These are phyloP conservation scores for Capsella bursapastoris DNA, from an alignment of 345 rosid genomes.

Conservation along the genomic window DNA sequence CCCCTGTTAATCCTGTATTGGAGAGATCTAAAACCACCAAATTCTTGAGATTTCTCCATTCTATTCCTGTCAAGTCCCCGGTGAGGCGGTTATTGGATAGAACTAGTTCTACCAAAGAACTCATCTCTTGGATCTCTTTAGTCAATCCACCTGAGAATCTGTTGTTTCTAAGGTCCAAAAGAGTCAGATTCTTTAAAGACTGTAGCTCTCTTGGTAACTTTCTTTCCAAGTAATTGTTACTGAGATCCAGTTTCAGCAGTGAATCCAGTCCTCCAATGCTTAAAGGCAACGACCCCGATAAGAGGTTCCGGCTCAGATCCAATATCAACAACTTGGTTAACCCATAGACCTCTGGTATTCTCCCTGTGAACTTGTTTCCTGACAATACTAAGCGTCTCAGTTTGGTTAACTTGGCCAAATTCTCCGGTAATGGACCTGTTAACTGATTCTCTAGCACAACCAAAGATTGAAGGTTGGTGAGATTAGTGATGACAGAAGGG, in stretches of 20 bases:
- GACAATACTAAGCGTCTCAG: constrained; percentile 73
- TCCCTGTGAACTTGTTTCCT: constrained; percentile 67
- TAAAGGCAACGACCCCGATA: constrained; percentile 68
- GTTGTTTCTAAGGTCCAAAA: constrained; percentile 80
- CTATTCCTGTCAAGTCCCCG: constrained; percentile 54
- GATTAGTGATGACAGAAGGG: constrained; percentile 59
- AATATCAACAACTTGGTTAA: constrained; percentile 64
- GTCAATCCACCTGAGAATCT: constrained; percentile 70
- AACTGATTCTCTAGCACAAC: constrained; percentile 77
- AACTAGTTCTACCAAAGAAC: constrained; percentile 66
- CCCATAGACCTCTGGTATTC: constrained; percentile 61
- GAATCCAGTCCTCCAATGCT: constrained; percentile 61
- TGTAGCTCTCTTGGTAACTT: constrained; percentile 56
- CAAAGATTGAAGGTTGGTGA: constrained; percentile 68
- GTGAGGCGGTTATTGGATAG: constrained; percentile 67
- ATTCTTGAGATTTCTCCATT: constrained; percentile 64
- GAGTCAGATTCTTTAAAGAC: constrained; percentile 65
- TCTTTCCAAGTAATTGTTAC: constrained; percentile 70
- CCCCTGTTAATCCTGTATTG: constrained; percentile 57
- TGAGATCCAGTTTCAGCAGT: constrained; percentile 81
- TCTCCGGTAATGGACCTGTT: constrained; percentile 59
- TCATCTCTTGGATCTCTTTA: constrained; percentile 59
- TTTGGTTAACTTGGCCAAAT: constrained; percentile 56
- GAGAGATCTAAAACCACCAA: constrained; percentile 74
- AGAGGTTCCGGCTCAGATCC: constrained; percentile 74